Conservation (phyloP, 2,329 filamentous ascomycete species). For the Sporothrix sp. region DNA sequence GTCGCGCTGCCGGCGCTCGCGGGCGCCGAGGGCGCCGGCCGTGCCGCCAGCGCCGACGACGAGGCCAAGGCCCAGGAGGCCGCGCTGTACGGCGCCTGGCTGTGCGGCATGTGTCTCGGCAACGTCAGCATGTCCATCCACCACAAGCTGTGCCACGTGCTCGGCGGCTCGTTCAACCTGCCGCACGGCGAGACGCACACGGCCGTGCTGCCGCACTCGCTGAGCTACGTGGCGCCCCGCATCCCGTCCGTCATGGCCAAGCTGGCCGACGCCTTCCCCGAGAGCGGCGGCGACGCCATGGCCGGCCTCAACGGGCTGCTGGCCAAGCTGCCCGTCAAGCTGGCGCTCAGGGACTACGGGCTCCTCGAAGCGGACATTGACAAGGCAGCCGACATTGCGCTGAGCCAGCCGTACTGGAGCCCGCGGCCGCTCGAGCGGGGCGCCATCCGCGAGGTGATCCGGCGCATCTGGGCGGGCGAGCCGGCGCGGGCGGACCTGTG, state of each 20-base stretch:
- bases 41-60: conserved; percentile 24
- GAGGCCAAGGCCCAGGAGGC: conserved; percentile 32
- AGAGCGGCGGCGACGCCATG: conserved; percentile 48
- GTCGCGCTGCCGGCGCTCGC: conserved; percentile 43
- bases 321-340: conserved; percentile 40
- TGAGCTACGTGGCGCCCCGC: conserved; percentile 51
- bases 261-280: conserved; percentile 44
- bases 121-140: conserved; percentile 54
- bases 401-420: conserved; percentile 49
- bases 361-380: conserved; percentile 50
- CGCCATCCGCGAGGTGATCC: conserved; percentile 43
- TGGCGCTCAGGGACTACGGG: conserved; percentile 41
- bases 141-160: conserved; percentile 57
- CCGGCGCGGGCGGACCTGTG: conserved; percentile 38
- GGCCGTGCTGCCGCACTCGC: conserved; percentile 50
- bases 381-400: conserved; percentile 45
- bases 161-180: conserved; percentile 54
- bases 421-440: conserved; percentile 41
- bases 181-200: conserved; percentile 59
- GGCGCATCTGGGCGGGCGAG: conserved; percentile 49
- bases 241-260: conserved; percentile 43
- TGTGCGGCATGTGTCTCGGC: conserved; percentile 52
- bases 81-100: conserved; percentile 55
- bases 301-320: conserved; percentile 47
- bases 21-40: conserved; percentile 10